Evolutionary conservation across 805 yeast species (phyloP), one percentile per base, ranked within the genome.

Genomic region (Kluyveromyces siamensis): DNA sequence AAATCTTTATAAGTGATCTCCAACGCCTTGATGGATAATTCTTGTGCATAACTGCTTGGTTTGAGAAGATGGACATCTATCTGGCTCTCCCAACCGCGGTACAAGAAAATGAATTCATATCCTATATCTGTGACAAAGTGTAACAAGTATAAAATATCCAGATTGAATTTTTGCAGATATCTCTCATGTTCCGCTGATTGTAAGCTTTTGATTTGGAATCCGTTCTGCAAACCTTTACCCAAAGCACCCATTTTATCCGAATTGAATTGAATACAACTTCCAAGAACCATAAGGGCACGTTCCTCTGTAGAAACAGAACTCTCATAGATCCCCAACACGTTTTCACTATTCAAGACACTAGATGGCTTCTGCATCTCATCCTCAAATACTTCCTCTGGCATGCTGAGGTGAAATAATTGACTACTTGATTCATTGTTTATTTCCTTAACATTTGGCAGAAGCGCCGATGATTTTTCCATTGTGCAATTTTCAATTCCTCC

Each of bases 141-240:
- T 36, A 84, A 70, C 46, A 88, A 58, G 57, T 84, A 86, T 4
- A 83, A 67, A 10, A 82, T 68, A 40, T 78, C 81, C 72, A 83
- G 71, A 6, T 71, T 65, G 54, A 83, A 79, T 37, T 73, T 66
- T 45, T 71, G 66, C 53, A 88, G 66, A 57, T 88, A 87, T 40
- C 71, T 65, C 3, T 71, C 72, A 13, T 76, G 60, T 6, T 79
- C 77, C 6, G 75, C 67, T 47, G 67, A 61, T 27, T 70, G 68
- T 36, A 79, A 65, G 62, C 82, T 81, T 45, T 77, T 77, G 48
- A 77, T 60, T 13, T 84, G 79, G 65, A 95, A 95, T 0, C 99
- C 99, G 50, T 77, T 75, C 56, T 87, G 89, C 49, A 93, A 69
- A 27, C 96, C 95, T 57, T 76, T 79, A 8, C 97, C 95, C 9